Evolutionary conservation across 2,329 filamentous ascomycete species (phyloP), one percentile per base, ranked within the genome.

Genomic region (Stagonosporopsis chrysanthemi): DNA sequence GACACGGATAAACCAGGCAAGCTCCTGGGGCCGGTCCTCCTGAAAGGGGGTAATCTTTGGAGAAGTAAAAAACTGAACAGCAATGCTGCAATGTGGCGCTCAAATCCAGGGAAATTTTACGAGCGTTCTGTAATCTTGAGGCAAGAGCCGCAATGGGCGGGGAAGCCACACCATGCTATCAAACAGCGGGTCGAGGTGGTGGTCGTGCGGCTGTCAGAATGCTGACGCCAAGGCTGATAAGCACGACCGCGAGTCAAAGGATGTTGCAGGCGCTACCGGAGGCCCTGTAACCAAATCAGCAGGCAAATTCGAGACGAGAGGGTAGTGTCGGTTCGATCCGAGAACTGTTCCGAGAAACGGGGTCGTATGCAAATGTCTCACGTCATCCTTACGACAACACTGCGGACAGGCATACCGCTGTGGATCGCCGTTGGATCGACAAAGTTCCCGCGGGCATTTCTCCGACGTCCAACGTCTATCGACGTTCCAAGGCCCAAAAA

Each of bases 251-350:
- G 52, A 74, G 72, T 75, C 71, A 75, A 39, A 75, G 63, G 64
- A 75, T 74, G 41, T 64, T 73, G 59, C 72, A 75, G 28, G 69
- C 56, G 42, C 64, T 72, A 45, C 72, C 69, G 17, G 69, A 67
- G 15, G 68, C 68, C 71, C 72, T 75, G 41, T 22, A 15, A 14
- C 4, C 2, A 7, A 23, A 29, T 58, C 15, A 58, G 54, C 23
- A 33, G 26, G 26, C 28, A 49, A 24, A 33, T 8, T 51, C 8
- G 11, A 41, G 5, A 29, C 22, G 22, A 43, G 17, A 9, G 31
- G 19, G 23, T 11, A 35, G 24, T 8, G 9, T 33, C 19, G 26
- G 29, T 24, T 43, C 31, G 31, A 24, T 41, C 31, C 23, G 29
- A 28, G 3, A 5, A 9, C 35, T 4, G 5, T 24, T 38, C 26